Base-by-base conservation (phyloP, 169 alveolate genomes). In the Plasmodium malariae region DNA sequence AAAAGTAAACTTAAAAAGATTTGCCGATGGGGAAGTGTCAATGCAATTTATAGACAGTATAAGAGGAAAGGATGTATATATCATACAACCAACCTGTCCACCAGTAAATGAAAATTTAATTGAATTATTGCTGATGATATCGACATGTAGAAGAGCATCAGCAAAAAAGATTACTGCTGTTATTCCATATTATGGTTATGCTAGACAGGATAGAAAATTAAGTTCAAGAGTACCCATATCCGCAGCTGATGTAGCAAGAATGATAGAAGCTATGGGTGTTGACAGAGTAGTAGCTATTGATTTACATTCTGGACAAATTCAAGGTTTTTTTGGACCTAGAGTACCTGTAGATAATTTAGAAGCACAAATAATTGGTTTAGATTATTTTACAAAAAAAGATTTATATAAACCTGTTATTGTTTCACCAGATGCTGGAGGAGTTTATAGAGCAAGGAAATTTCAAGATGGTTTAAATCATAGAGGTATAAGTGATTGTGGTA, bases 121-220 rank as follows among this genome's bases (percentile, higher is more conserved):
- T 97, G 99, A 98, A 94, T 95, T 98, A 30, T 90, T 98, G 26
- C 89, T 98, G 26, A 96, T 97, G 97, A 96, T 98, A n/a, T 95
- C 99, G 9, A 97, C 99, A 0, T 94, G 97, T 78, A 96, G 98
- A 69, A 95, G 99, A 88, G 97, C 99, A 0, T 96, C 98, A n/a
- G 99, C 99, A 0, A 97, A 95, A 76, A 95, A 95, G 68, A 97
- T 98, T 21, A 98, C 99, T 0, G 99, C 98, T 1, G 97, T 98
- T 14, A 96, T 98, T 1, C 99, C 99, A n/a, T 98, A 98, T 74
- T 98, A 97, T 93, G 99, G 99, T 1, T 98, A 98, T 88, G 98
- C 99, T 28, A 92, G 99, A 65, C 97, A 96, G 73, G 99, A 98
- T 92, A 83, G 99, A 57, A 97, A 95, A 90, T 69, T 93, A 85